Base-by-base conservation (phyloP, 495 filamentous ascomycete species). In the Penicillium coprophilum region DNA sequence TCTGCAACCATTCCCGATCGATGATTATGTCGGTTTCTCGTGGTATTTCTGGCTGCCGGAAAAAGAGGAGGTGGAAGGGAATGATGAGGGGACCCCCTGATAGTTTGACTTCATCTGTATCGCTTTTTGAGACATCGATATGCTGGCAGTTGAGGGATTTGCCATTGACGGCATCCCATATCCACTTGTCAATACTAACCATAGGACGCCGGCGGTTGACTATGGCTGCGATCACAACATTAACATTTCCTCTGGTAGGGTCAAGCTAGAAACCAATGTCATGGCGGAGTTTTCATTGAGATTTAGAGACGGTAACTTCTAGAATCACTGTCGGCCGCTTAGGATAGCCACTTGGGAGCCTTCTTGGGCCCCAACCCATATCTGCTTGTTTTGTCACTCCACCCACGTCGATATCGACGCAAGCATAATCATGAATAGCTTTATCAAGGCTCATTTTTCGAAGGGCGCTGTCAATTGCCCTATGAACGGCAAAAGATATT, bases 51-150 rank as follows among this genome's bases (percentile, higher is more conserved):
- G 54, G 23, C 0, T 40, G 2, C 46, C 54, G n/a, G 13, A 21
- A 46, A 24, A 50, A 50, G 9, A 57, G 36, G 41, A 57, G 46
- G 34, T 38, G 38, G 12, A 57, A 57, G 20, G 54, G 54, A 21
- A 57, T 57, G 15, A 32, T 3, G 24, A 57, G 46, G 3, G 46
- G 54, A 21, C 36, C 19, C 9, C 17, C 24, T 4, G 27, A 27
- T 5, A 57, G 4, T 28, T 36, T 39, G 13, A 41, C 46, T 40
- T 43, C n/a, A 21, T 10, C 19, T 12, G 5, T n/a, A n/a, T n/a
- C n/a, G n/a, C n/a, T n/a, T n/a, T n/a, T n/a, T n/a, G 48, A 28
- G 2, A 49, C 28, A 38, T 50, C 46, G 6, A 49, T 49, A 5
- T 49, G 28, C 36, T 49, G 46, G 46, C 17, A 34, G 3, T 34